phyloP scores from a whole-genome alignment of 306 rosid genomes.

The Sechiopsis laciniata region DNA sequence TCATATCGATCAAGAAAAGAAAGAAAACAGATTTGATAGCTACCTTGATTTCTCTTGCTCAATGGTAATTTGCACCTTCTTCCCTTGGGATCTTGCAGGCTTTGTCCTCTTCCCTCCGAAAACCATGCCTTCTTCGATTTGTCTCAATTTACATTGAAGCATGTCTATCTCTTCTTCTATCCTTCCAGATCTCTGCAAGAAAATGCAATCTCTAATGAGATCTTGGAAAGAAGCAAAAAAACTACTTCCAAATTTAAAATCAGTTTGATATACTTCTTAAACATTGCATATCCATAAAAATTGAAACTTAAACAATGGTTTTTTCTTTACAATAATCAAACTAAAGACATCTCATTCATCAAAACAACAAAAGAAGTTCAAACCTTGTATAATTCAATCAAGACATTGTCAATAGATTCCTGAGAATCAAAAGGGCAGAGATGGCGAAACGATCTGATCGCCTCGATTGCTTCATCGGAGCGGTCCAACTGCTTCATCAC shows the following conservation, averaged over 20 bases:
- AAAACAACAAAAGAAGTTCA: slow-evolving; percentile 6
- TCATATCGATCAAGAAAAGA: background rate
- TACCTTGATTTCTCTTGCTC: slow-evolving; percentile 89
- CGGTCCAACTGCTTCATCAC: slow-evolving; percentile 86
- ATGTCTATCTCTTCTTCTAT: slow-evolving; percentile 75
- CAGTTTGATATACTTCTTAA: background rate
- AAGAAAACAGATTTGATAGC: slow-evolving; percentile 16
- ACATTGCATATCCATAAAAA: background rate
- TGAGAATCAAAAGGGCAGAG: slow-evolving; percentile 73
- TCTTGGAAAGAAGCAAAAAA: background rate
- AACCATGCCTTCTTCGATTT: slow-evolving; percentile 57
- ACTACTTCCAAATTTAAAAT: background rate
- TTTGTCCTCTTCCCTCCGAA: slow-evolving; percentile 72
- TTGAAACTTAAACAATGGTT: background rate
- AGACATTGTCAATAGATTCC: slow-evolving; percentile 82
- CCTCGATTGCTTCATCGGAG: slow-evolving; percentile 85
- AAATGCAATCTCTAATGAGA: background rate
- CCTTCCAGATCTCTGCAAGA: slow-evolving; percentile 77
- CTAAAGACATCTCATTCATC: background rate
- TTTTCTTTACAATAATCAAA: background rate
- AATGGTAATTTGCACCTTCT: slow-evolving; percentile 71
- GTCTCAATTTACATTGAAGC: slow-evolving; percentile 75
- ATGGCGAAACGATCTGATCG: slow-evolving; percentile 85
- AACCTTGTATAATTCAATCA: slow-evolving; percentile 86
- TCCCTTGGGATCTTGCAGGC: slow-evolving; percentile 83